A percentile compares a stretch with the other conserved stretches of the same genome.
Conservation (phyloP, 73 alveolate genomes). For the Halteria grandinella region DNA sequence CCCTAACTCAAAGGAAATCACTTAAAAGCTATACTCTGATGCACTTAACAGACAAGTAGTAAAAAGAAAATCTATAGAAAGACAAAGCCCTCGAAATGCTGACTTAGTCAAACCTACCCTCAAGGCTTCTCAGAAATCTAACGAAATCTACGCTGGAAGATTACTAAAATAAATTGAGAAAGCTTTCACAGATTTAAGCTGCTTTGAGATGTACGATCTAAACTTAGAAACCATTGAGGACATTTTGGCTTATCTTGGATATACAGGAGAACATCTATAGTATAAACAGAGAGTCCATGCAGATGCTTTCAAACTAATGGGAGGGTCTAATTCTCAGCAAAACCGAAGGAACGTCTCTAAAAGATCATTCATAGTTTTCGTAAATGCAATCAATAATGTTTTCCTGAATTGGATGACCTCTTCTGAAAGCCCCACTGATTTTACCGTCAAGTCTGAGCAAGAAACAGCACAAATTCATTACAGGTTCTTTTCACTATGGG, state of each 20-base stretch:
- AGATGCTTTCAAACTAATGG: conserved; percentile 12
- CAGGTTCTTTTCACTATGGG: conserved; percentile 46
- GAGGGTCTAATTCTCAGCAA: conserved; percentile 11
- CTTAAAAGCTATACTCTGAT: conserved; percentile 34
- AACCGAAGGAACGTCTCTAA: conserved; percentile 21
- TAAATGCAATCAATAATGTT: conserved; percentile 23
- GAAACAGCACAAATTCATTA: conserved; percentile 10
- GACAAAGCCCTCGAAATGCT: not conserved
- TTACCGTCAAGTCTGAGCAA: not conserved
- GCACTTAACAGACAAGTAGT: conserved; percentile 7
- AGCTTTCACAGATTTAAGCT: conserved; percentile 26
- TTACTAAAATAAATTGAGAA: conserved; percentile 44
- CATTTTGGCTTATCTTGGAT: conserved; percentile 11
- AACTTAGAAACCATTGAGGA: not conserved
- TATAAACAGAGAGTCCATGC: not conserved
- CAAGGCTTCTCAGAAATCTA: conserved; percentile 19
- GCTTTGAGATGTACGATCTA: not conserved
- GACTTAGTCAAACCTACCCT: too few relatives aligned
- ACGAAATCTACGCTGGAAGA: conserved; percentile 38
- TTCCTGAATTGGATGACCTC: conserved; percentile 32
- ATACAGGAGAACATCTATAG: not conserved
- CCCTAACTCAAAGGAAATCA: conserved; percentile 1
- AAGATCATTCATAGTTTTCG: conserved; percentile 8
- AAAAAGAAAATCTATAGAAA: not conserved
- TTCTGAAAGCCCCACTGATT: not conserved